Evolutionary conservation across 257 asterid species (phyloP).

Genomic region (Nicotiana otophora): DNA sequence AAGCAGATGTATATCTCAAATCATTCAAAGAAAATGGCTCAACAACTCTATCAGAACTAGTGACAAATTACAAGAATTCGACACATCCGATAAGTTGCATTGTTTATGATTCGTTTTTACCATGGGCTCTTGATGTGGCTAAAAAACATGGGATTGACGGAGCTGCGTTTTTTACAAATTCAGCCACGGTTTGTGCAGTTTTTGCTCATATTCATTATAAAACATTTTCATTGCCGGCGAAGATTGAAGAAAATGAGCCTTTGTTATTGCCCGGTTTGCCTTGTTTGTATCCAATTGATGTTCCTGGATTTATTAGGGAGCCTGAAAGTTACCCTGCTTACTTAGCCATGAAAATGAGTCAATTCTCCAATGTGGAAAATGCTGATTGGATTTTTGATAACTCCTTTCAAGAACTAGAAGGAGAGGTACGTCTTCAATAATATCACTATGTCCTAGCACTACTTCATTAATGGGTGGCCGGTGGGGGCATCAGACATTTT

Average conservation of each 20-base stretch:
- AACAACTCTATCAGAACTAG: conserved; percentile 30
- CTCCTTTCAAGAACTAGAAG: conserved; percentile 25
- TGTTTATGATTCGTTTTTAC: conserved; percentile 53
- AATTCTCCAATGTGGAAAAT: conserved; percentile 43
- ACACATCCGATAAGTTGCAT: conserved; percentile 36
- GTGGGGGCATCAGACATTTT: background rate
- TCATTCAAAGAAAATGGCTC: conserved; percentile 44
- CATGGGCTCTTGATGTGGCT: conserved; percentile 79
- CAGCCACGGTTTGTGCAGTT: conserved; percentile 46
- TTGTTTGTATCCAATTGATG: conserved; percentile 33
- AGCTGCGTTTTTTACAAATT: conserved; percentile 68
- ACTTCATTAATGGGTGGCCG: background rate
- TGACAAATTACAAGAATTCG: conserved; percentile 20
- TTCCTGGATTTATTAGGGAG: conserved; percentile 50
- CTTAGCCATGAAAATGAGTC: conserved; percentile 52
- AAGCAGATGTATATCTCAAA: conserved; percentile 26
- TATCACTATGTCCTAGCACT: background rate
- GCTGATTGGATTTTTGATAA: conserved; percentile 57
- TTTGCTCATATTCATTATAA: conserved; percentile 45
- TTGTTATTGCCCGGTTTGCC: conserved; percentile 55
- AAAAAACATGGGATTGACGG: conserved; percentile 33
- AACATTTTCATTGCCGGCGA: conserved; percentile 37
- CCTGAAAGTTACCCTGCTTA: conserved; percentile 68
- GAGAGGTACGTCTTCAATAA: conserved; percentile 5
- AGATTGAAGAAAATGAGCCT: conserved; percentile 19